Evolutionary conservation across 164 flowering plant genomes (phyloP).

Genomic region (Vitis labrusca): DNA sequence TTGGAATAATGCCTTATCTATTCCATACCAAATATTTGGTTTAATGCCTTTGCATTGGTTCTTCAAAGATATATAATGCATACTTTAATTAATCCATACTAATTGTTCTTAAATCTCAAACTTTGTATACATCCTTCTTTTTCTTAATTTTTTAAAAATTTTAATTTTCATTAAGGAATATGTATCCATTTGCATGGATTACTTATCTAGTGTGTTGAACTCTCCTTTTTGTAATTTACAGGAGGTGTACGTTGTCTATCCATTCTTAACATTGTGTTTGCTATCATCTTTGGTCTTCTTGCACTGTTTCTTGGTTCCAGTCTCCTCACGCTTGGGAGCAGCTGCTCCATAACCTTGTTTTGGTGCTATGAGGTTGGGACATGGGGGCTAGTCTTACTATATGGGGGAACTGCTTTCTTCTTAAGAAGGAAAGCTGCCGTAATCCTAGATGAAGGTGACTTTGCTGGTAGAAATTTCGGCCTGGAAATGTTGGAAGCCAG

Average conservation of each 20-base stretch:
- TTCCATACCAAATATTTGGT: no score
- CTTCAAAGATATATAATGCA: no score
- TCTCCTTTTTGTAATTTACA: constrained; percentile 20
- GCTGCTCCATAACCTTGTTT: constrained; percentile 79
- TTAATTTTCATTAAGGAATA: no score
- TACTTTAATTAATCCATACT: no score
- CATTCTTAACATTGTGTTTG: constrained; percentile 69
- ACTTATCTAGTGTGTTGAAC: neutral
- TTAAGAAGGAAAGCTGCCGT: constrained; percentile 77
- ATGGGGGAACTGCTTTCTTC: constrained; percentile 76
- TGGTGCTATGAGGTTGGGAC: constrained; percentile 91
- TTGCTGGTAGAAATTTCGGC: constrained; percentile 55
- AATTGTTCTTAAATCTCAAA: no score
- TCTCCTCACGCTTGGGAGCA: constrained; percentile 77
- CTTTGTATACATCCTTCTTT: no score
- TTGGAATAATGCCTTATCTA: neutral
- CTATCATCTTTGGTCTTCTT: constrained; percentile 74
- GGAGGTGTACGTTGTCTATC: constrained; percentile 95
- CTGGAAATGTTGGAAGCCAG: constrained; percentile 84
- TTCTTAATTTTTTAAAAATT: no score
- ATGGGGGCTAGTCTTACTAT: constrained; percentile 76
- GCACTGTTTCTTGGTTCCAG: constrained; percentile 86
- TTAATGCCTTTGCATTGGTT: no score
- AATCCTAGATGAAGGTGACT: constrained; percentile 70
- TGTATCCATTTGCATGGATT: neutral